Conservation (phyloP, 2,329 filamentous ascomycete species). For the Arthroderma sp. region DNA sequence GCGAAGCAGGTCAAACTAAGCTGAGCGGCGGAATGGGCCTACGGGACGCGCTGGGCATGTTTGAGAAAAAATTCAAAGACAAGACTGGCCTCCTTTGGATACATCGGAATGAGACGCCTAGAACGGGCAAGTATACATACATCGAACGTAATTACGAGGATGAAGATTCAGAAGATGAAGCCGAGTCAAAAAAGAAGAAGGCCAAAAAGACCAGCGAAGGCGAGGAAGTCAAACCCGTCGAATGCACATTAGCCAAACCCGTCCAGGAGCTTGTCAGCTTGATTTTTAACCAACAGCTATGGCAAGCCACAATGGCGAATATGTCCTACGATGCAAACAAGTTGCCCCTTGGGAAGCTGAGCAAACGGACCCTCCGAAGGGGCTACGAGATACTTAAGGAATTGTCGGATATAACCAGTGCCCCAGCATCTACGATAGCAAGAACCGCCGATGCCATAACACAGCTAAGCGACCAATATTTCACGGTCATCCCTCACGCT, state of each 20-base stretch:
- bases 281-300: conserved; percentile 69
- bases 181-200: conserved; percentile 17
- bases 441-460: conserved; percentile 39
- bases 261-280: conserved; percentile 60
- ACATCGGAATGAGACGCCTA: conserved; percentile 36
- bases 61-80: conserved; percentile 44
- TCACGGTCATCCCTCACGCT: conserved; percentile 66
- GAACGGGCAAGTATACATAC: conserved; percentile 56
- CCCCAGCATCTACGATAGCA: conserved; percentile 27
- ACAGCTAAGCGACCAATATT: conserved; percentile 62
- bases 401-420: conserved; percentile 49
- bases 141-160: conserved; percentile 65
- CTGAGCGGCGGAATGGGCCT: conserved; percentile 28
- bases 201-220: conserved; percentile 17
- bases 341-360: conserved; percentile 70
- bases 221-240: conserved; percentile 26
- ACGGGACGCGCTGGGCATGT: conserved; percentile 29
- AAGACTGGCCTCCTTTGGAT: conserved; percentile 42
- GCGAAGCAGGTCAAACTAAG: conserved; percentile 36
- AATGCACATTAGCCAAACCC: conserved; percentile 46
- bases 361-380: conserved; percentile 59
- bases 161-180: conserved; percentile 36
- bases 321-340: conserved; percentile 45
- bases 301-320: conserved; percentile 40
- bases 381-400: conserved; percentile 70